These are phyloP conservation scores for Trifolium repens DNA, from an alignment of 306 rosid species.

Conservation along the genomic window DNA sequence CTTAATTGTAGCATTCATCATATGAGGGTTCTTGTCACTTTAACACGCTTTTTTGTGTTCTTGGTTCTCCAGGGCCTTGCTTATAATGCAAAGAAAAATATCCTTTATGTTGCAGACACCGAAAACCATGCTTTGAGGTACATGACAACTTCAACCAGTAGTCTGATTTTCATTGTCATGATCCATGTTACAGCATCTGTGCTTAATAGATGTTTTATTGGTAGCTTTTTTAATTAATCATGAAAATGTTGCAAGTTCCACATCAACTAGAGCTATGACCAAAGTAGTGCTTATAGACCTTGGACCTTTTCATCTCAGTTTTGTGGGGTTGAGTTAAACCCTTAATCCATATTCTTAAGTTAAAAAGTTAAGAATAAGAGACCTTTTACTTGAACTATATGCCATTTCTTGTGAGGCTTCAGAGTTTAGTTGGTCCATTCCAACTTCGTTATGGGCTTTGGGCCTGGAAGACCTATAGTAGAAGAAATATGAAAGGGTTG, in stretches of 20 bases:
- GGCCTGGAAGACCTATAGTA: constrained; percentile 2
- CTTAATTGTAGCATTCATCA: constrained; percentile 37
- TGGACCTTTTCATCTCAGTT: neutral
- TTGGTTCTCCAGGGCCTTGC: constrained; percentile 78
- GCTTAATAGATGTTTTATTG: constrained; percentile 29
- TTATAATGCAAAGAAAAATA: constrained; percentile 84
- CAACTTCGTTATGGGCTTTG: neutral
- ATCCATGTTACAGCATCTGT: constrained; percentile 22
- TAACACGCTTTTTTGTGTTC: constrained; percentile 31
- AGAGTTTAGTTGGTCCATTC: neutral
- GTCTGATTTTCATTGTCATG: constrained; percentile 15
- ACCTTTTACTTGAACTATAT: constrained; percentile 9
- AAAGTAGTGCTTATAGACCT: neutral
- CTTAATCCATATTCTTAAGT: neutral
- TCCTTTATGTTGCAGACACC: constrained; percentile 92
- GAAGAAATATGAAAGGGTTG: constrained; percentile 2
- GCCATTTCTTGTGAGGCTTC: constrained; percentile 9
- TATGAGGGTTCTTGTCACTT: constrained; percentile 24
- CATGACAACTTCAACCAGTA: constrained; percentile 32
- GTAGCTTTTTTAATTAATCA: constrained; percentile 27
- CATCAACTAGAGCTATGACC: constrained; percentile 8
- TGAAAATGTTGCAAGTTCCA: neutral
- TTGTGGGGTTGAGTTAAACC: neutral
- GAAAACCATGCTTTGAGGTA: constrained; percentile 99
- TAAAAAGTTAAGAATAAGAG: constrained; percentile 15